These are phyloP conservation scores for Stylosanthes scabra DNA, from an alignment of 331 rosid species.

Conservation along the genomic window DNA sequence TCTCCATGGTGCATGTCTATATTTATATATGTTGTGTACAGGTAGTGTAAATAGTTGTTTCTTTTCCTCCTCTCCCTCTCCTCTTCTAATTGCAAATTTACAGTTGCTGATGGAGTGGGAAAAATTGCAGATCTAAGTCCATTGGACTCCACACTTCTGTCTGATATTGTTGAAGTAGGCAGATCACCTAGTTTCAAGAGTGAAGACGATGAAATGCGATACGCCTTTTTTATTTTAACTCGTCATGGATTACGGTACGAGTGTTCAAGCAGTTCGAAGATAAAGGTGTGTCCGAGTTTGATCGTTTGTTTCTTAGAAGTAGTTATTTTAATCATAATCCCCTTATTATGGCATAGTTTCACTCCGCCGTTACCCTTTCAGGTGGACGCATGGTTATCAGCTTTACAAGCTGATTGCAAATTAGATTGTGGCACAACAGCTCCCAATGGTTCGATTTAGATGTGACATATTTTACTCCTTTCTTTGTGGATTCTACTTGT, in stretches of 20 bases:
- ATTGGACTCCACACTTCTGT: constrained; percentile 77
- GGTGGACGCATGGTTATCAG: constrained; percentile 84
- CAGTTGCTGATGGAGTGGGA: constrained; percentile 38
- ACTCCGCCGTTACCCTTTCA: constrained; percentile 33
- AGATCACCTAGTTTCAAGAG: constrained; percentile 69
- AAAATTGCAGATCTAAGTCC: constrained; percentile 85
- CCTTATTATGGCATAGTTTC: constrained; percentile 3
- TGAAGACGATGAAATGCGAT: constrained; percentile 63
- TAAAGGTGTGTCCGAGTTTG: constrained; percentile 36
- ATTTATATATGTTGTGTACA: constrained; percentile 72
- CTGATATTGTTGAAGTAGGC: constrained; percentile 75
- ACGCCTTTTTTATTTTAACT: constrained; percentile 76
- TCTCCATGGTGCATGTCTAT: constrained; percentile 84
- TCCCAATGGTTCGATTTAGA: constrained; percentile 40
- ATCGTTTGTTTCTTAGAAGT: not conserved
- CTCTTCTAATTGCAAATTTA: constrained; percentile 12
- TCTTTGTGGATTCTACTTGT: constrained; percentile 30
- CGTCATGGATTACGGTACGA: constrained; percentile 81
- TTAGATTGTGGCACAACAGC: constrained; percentile 48
- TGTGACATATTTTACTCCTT: constrained; percentile 29
- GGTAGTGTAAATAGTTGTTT: constrained; percentile 51
- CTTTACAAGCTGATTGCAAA: constrained; percentile 67
- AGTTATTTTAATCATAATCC: constrained; percentile 11
- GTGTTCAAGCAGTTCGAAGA: constrained; percentile 76
- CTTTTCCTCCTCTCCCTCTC: constrained; percentile 9